phyloP scores from a whole-genome alignment of 1,284 basidiomycete genomes.

The Schizopora paradoxa region DNA sequence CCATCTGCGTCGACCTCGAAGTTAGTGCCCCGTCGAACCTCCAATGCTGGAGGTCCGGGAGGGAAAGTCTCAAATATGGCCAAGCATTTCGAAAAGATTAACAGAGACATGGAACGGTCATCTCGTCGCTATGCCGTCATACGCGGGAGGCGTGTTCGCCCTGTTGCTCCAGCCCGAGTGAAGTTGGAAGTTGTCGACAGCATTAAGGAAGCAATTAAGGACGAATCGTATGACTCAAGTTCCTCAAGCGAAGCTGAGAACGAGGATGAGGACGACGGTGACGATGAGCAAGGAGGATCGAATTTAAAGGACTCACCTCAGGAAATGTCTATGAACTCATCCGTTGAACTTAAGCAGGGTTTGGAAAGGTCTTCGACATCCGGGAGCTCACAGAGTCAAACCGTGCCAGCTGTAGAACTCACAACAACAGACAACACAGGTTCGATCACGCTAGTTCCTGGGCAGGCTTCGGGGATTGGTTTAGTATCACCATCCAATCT shows the following conservation, averaged over 20 bases:
- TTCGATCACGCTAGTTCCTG: too few species aligned
- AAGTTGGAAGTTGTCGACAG: constrained; percentile 90
- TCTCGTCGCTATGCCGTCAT: constrained; percentile 73
- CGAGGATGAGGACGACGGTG: constrained; percentile 67
- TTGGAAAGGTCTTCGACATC: too few species aligned
- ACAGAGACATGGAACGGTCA: constrained; percentile 60
- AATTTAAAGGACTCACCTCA: constrained; percentile 28
- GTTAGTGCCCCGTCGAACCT: constrained; percentile 47
- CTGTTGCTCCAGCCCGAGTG: constrained; percentile 85
- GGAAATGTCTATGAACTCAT: too few species aligned
- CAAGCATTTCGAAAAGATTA: constrained; percentile 72
- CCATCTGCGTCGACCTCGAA: constrained; percentile 38
- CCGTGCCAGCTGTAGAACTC: background rate
- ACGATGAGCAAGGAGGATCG: constrained; percentile 38
- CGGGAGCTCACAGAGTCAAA: too few species aligned
- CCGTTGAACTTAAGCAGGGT: too few species aligned
- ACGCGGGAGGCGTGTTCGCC: constrained; percentile 86
- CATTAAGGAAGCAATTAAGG: constrained; percentile 87
- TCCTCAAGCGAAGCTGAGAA: constrained; percentile 87
- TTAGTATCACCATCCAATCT: constrained; percentile 14
- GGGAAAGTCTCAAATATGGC: constrained; percentile 71
- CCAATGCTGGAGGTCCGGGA: constrained; percentile 35
- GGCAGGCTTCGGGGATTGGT: background rate
- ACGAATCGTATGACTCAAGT: constrained; percentile 76
- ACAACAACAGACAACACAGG: too few species aligned